Conservation (phyloP, 495 filamentous ascomycete species). For the Aspergillus indologenus region DNA sequence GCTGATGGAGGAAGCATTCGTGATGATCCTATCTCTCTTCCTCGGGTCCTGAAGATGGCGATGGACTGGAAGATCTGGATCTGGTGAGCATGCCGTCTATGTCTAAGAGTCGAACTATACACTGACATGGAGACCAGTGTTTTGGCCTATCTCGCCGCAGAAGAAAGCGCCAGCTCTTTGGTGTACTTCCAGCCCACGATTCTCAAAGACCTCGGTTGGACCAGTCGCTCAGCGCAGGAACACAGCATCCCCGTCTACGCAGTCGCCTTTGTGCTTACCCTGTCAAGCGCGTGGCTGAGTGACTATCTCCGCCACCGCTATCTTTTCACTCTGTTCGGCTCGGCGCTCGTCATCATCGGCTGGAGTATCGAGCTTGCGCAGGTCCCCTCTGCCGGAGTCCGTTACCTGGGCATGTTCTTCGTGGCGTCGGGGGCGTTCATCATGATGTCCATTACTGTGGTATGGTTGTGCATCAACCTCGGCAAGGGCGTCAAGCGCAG, state of each 20-base stretch:
- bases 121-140: not conserved
- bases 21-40: conserved; percentile 38
- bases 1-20: conserved; percentile 35
- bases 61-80: conserved; percentile 52
- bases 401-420: conserved; percentile 52
- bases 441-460: conserved; percentile 43
- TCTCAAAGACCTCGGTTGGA: conserved; percentile 55
- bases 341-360: conserved; percentile 45
- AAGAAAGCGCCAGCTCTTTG: conserved; percentile 48
- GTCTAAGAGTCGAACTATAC: not conserved
- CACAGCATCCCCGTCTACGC: conserved; percentile 56
- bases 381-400: conserved; percentile 29
- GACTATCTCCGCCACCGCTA: conserved; percentile 51
- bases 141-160: conserved; percentile 43
- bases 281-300: conserved; percentile 42
- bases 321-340: conserved; percentile 48
- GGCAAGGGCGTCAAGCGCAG: conserved; percentile 58
- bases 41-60: conserved; percentile 35
- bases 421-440: conserved; percentile 47
- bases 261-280: conserved; percentile 45
- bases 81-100: conserved; percentile 9
- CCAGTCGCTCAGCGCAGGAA: conserved; percentile 47
- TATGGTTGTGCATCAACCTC: conserved; percentile 55
- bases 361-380: conserved; percentile 50
- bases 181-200: conserved; percentile 58